Conservation (phyloP, 2,329 filamentous ascomycete genomes). For the Colletotrichum eremochloae region DNA sequence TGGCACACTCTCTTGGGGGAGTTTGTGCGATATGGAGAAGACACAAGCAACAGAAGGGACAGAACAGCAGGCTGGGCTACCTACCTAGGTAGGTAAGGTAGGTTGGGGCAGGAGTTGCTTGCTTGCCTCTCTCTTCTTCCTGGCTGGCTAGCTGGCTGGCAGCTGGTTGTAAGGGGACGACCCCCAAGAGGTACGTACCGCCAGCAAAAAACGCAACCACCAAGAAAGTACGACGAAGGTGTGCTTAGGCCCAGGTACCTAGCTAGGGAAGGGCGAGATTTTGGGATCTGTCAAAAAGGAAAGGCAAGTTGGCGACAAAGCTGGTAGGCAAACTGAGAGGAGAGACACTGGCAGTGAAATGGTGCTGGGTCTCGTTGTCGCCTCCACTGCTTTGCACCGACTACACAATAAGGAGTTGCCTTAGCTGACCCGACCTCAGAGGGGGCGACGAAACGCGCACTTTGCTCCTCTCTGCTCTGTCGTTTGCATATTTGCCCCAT, state of each 20-base stretch:
- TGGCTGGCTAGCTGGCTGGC: not conserved
- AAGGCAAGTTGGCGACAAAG: slow-evolving; percentile 5
- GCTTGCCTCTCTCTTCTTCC: not conserved
- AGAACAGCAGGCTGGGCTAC: slow-evolving; percentile 21
- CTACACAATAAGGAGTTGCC: slow-evolving; percentile 8
- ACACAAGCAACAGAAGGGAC: slow-evolving; percentile 26
- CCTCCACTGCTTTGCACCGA: slow-evolving; percentile 22
- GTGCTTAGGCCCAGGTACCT: not conserved
- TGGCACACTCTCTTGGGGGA: slow-evolving; percentile 17
- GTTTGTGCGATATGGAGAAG: slow-evolving; percentile 32
- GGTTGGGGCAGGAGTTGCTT: slow-evolving; percentile 20
- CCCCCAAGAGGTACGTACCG: slow-evolving; percentile 18
- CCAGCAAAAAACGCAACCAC: not conserved
- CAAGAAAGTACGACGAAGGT: not conserved
- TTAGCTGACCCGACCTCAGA: not conserved
- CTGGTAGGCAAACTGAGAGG: slow-evolving; percentile 3
- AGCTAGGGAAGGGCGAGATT: not conserved
- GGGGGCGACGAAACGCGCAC: not conserved
- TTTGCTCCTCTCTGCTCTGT: slow-evolving; percentile 1
- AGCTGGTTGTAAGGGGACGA: not conserved
- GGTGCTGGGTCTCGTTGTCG: slow-evolving; percentile 10
- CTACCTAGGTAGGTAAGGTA: not conserved
- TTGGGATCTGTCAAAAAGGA: not conserved
- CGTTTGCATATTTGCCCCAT: slow-evolving; percentile 24
- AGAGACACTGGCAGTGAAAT: slow-evolving; percentile 1